Conservation (phyloP, 2,329 filamentous ascomycete species). For the Mycosphaerella arachidis region DNA sequence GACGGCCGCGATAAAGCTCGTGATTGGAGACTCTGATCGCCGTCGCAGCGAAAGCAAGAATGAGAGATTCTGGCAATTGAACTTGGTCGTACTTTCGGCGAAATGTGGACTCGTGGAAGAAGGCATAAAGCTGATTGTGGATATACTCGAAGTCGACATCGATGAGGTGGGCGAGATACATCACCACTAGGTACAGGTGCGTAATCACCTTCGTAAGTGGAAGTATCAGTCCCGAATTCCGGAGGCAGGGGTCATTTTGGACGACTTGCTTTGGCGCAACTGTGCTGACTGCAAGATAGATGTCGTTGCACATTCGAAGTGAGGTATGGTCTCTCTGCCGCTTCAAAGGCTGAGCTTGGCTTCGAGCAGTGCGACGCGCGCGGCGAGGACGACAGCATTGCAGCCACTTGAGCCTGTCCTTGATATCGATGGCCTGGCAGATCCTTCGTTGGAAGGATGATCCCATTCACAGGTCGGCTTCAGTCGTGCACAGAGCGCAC, state of each 20-base stretch:
- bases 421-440: background rate
- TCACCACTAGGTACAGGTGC: background rate
- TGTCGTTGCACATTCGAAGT: background rate
- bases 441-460: background rate
- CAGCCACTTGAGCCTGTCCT: background rate
- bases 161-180: conserved; percentile 1
- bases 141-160: conserved; percentile 9
- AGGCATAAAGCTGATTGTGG: conserved; percentile 9
- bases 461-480: conserved; percentile 8
- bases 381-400: conserved; percentile 3
- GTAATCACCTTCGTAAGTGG: background rate
- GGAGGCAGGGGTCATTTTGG: background rate
- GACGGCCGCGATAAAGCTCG: background rate
- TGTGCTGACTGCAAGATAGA: background rate
- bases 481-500: conserved; percentile 9
- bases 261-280: background rate
- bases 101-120: conserved; percentile 6
- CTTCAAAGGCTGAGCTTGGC: conserved; percentile 2
- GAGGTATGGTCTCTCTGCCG: background rate
- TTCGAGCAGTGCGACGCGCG: conserved; percentile 8
- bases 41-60: conserved; percentile 3
- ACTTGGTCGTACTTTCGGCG: conserved; percentile 1
- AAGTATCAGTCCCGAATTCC: background rate
- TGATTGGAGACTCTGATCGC: conserved; percentile 6
- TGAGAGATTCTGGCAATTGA: conserved; percentile 1